These are phyloP conservation scores for Trametes cinnabarina DNA, from an alignment of 768 basidiomycete genomes.

Conservation along the genomic window DNA sequence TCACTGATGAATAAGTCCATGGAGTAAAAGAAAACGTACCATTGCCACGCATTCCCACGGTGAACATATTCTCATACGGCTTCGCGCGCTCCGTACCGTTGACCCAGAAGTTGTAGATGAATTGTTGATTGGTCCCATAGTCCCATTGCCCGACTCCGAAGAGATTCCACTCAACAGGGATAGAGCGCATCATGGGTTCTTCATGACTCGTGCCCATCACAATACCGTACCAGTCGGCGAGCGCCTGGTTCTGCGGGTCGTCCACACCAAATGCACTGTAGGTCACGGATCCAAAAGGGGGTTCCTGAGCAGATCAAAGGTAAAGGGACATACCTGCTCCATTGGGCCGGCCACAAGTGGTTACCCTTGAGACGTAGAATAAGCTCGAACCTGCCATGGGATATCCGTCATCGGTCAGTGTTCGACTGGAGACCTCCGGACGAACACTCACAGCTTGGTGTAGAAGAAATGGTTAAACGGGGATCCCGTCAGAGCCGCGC, in stretches of 20 bases:
- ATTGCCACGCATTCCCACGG: slow-evolving; percentile 69
- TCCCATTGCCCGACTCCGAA: slow-evolving; percentile 63
- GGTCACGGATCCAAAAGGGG: not conserved
- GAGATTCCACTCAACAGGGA: slow-evolving; percentile 61
- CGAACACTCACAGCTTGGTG: slow-evolving; percentile 44
- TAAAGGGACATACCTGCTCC: slow-evolving; percentile 36
- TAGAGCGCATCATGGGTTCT: slow-evolving; percentile 74
- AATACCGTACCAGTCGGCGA: slow-evolving; percentile 64
- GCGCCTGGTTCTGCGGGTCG: slow-evolving; percentile 56
- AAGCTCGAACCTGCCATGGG: slow-evolving; percentile 52
- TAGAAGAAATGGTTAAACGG: slow-evolving; percentile 67
- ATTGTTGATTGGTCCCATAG: slow-evolving; percentile 51
- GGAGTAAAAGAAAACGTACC: not conserved
- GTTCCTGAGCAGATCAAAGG: fast-evolving
- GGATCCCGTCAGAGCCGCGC: slow-evolving; percentile 44
- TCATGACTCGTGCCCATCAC: slow-evolving; percentile 76
- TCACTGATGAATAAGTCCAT: not conserved
- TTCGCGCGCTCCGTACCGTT: slow-evolving; percentile 57
- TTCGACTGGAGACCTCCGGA: too few species aligned
- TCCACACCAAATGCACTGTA: slow-evolving; percentile 52
- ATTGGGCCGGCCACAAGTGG: slow-evolving; percentile 59
- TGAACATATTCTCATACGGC: slow-evolving; percentile 60
- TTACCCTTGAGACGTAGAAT: slow-evolving; percentile 67
- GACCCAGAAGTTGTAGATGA: slow-evolving; percentile 61
- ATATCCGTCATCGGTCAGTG: not conserved